Evolutionary conservation across 768 basidiomycete species (phyloP), one percentile per base, ranked within the genome.

Genomic region (Peribolospora kevripleyi): DNA sequence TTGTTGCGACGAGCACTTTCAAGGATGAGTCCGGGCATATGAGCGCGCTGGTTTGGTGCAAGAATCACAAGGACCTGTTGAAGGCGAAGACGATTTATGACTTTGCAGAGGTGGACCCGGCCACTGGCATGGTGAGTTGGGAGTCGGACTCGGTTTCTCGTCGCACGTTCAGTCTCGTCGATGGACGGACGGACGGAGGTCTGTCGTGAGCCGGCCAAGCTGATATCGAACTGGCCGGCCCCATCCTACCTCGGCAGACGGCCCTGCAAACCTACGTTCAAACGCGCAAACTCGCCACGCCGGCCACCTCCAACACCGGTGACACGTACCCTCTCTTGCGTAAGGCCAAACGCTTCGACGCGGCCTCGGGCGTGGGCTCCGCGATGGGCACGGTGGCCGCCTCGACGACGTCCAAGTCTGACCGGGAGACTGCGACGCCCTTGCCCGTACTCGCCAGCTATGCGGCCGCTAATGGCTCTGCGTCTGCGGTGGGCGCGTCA

Each of bases 191-290:
- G 25, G 25, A 25, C 25, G 25, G 25, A 25, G 25, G 25, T 25
- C 25, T 25, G 25, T 25, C 25, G 25, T 25, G 25, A 25, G 25
- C 25, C 25, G 25, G 25, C 5, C 10, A 14, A 11, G 14, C 37
- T 40, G 8, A 38, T 37, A 46, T 36, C 13, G 51, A 25, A 25
- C 25, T 25, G 14, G 7, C 5, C n/a, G 39, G 6, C 7, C 36
- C 25, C 43, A 36, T 43, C 9, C 43, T 46, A 37, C 39, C 7
- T 14, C 4, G n/a, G 7, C 60, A 93, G 88, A 86, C 85, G 7
- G 83, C 86, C 0, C 73, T 95, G 14, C 86, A 93, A 68, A 78
- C 84, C 9, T 97, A 84, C 65, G 81, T 80, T 53, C 76, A 76
- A 57, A 73, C 76, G 8, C 90, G 87, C 72, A 97, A 97, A 67